These are phyloP conservation scores for baker's yeast (Saccharomyces cerevisiae) DNA, from an alignment of 805 yeast genomes.

Conservation along the genomic window DNA sequence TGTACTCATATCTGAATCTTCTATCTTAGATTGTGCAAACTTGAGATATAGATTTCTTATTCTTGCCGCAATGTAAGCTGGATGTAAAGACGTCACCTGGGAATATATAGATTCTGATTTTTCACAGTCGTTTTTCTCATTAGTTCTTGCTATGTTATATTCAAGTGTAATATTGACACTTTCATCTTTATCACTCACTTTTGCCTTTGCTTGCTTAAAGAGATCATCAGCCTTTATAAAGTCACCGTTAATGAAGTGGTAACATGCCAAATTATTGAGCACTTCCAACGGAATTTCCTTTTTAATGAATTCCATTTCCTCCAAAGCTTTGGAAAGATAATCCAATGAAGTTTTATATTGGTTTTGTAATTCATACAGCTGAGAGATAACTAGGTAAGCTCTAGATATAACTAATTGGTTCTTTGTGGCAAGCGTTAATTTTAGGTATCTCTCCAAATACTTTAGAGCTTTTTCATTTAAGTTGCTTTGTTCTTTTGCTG, in stretches of 20 bases:
- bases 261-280: conserved; percentile 77
- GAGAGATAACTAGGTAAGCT: conserved; percentile 63
- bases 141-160: conserved; percentile 72
- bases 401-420: conserved; percentile 53
- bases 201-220: conserved; percentile 40
- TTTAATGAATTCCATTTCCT: conserved; percentile 33
- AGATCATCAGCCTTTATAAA: conserved; percentile 47
- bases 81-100: conserved; percentile 48
- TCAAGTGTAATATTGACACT: conserved; percentile 38
- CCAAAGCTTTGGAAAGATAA: conserved; percentile 53
- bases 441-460: conserved; percentile 61
- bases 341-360: conserved; percentile 54
- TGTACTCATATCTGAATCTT: conserved; percentile 18
- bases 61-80: conserved; percentile 67
- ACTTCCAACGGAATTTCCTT: conserved; percentile 45
- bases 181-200: conserved; percentile 24
- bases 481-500: conserved; percentile 11
- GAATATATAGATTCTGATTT: conserved; percentile 37
- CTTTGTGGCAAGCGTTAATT: conserved; percentile 44
- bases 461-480: conserved; percentile 46
- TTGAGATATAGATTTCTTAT: conserved; percentile 61
- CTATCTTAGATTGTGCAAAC: conserved; percentile 19
- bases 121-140: conserved; percentile 38
- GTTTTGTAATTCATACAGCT: conserved; percentile 59
- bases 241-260: conserved; percentile 60